Base-by-base conservation (phyloP, 2,329 filamentous ascomycete genomes). In the Cercospora sesami region DNA sequence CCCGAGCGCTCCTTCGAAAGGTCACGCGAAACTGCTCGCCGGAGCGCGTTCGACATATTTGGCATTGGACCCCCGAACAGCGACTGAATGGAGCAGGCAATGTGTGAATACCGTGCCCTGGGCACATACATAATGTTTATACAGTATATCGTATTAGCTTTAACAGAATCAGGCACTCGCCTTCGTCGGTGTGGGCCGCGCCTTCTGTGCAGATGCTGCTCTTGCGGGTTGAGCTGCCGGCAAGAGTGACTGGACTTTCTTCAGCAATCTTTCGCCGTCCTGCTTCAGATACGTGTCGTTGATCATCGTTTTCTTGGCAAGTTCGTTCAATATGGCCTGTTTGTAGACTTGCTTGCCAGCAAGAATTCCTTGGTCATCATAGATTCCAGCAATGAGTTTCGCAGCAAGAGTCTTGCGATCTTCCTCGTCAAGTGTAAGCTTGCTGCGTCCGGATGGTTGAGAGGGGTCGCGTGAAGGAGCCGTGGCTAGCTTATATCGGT, bases 251-350 rank as follows among this genome's bases (percentile, higher is more conserved):
- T 73, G 67, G 67, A 72, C 78, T 70, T 79, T 76, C 48, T 73
- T 73, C 18, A 78, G 62, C 60, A 80, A 77, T 55, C 66, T 75
- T 7, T 73, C 72, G 2, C 73, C 73, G 75, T 79, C 75, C 10
- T 65, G 65, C 28, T 45, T 36, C 26, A 74, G 53, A 57, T 75
- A 76, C 7, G 73, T 74, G 5, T 63, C 63, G 64, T 76, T 76
- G 70, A 72, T 59, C 65, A 71, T 64, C 55, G 71, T 68, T 45
- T 65, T 70, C 64, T 58, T 71, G 31, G 66, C 68, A 14, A 75
- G 65, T 21, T 73, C 66, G 48, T 75, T 72, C 63, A 74, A 28
- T 2, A 68, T 55, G 12, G 65, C 63, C 18, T 70, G 68, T 59
- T 74, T 71, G 26, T 51, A 55, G 21, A 68, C 65, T 18, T 69